Base-by-base conservation (phyloP, 2,329 filamentous ascomycete species). In the Karstenula rhodostoma region DNA sequence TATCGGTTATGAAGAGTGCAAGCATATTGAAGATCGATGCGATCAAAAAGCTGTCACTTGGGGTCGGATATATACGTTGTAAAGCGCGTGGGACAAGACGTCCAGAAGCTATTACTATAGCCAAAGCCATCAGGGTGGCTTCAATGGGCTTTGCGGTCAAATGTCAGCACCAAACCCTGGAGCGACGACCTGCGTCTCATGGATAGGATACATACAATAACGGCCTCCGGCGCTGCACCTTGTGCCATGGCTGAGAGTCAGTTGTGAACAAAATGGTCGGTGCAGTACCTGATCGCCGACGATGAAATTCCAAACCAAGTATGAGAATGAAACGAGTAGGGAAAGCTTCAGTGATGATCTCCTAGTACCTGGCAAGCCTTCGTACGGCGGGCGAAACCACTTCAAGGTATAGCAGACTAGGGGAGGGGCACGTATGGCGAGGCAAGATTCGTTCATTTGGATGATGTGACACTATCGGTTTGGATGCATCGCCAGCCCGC, bases 1-100 rank as follows among this genome's bases (percentile, higher is more conserved):
- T 51, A 56, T 69, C 67, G 51, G 66, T 69, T 17, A 57, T 47
- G 56, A 69, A 66, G 3, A 69, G 63, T 6, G 61, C 67, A 4
- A 69, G 40, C 4, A 61, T 58, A 48, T 69, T 61, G 42, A 64
- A 29, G 15, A 68, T 59, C 3, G 66, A 67, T 19, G 61, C 64
- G 29, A 68, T 62, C 23, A 69, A 7, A 13, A 69, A 64, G 17
- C 48, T 58, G 40, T 69, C 67, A 52, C 67, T 68, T 25, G 59
- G 8, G 4, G 66, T 69, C 1, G 57, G 64, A 29, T 37, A 40
- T 19, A 66, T 64, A 29, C 61, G 61, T 27, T 67, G 64, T 10
- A 67, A 1, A 22, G 66, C 33, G 47, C 63, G 64, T 22, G 67
- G 66, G 12, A 69, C 25, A 8, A 69, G 51, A 49, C 67, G 64